Evolutionary conservation across 768 basidiomycete genomes (phyloP).

Genomic region (Xerocomellus dryophilus): DNA sequence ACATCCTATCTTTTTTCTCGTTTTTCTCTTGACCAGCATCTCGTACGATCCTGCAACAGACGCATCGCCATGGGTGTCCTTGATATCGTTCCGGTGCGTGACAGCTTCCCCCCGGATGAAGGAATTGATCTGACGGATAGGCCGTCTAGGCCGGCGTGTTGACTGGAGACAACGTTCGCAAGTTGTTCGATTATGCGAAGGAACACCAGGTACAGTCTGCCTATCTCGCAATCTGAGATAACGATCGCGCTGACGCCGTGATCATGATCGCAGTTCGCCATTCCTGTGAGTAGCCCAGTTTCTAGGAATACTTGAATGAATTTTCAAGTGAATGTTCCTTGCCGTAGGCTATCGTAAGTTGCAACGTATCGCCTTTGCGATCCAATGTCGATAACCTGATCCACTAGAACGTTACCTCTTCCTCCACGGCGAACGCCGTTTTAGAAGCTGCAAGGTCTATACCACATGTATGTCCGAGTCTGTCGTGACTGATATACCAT

Average conservation of each 20-base stretch:
- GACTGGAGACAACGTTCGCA: conserved; percentile 92
- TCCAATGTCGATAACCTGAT: background rate
- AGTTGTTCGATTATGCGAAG: conserved; percentile 93
- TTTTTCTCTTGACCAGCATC: conserved; percentile 6
- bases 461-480: background rate
- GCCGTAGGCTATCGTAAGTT: conserved; percentile 73
- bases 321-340: background rate
- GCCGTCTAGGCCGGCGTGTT: conserved; percentile 79
- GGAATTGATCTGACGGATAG: conserved; percentile 3
- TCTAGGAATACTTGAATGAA: background rate
- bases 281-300: conserved; percentile 58
- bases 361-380: background rate
- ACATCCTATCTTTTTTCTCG: background rate
- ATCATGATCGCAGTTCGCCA: conserved; percentile 59
- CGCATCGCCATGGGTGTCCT: conserved; percentile 64
- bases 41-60: conserved; percentile 7
- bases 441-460: conserved; percentile 90
- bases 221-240: background rate
- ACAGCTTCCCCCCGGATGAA: background rate
- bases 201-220: conserved; percentile 64
- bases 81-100: conserved; percentile 78
- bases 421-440: conserved; percentile 90
- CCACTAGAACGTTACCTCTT: conserved; percentile 89
- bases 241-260: conserved; percentile 11
- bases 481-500: conserved; percentile 14